Evolutionary conservation across 257 asterid species (phyloP), one percentile per base, ranked within the genome.

Genomic region (Cordia subcordata): DNA sequence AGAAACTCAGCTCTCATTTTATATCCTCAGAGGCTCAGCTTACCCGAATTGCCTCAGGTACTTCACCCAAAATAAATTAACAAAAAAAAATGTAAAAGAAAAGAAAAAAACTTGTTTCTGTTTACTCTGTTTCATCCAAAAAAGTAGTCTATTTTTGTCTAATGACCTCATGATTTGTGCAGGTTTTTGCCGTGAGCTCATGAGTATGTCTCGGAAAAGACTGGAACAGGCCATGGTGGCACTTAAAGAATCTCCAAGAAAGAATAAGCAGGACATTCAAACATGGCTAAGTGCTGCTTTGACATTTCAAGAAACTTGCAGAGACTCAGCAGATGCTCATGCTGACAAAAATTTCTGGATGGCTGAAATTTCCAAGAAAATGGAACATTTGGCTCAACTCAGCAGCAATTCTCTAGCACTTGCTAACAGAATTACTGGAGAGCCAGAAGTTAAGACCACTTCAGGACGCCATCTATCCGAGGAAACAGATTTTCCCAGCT

Each of bases 201-300:
- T 80, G 72, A 42, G 61, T 58, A 81, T 83, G 93, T 75, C 93
- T 0, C 21, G 46, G 14, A 76, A 65, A 38, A 64, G 82, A 50
- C 85, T 81, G n/a, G 73, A 76, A 17, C 85, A 83, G 49, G 96
- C 90, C 56, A 49, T 65, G 16, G 68, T 52, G 11, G 87, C 85
- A 0, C 60, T 88, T 0, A 76, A 69, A 20, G 57, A 56, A 57
- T 81, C 82, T 0, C 88, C 90, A 10, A 23, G 13, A 27, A 75
- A 72, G 15, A 51, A 83, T 68, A 88, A 85, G 38, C 62, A 18
- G 5, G 90, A 88, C 65, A 81, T 88, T 55, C 95, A 83, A 46
- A 83, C 96, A 32, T 88, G 86, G 93, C 75, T 88, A 0, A 88
- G 95, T 52, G 93, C 94, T 5, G 82, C 80, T n/a, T 32, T 88